These are phyloP conservation scores for Daedaleopsis nitida DNA, from an alignment of 768 basidiomycete genomes.

Conservation along the genomic window DNA sequence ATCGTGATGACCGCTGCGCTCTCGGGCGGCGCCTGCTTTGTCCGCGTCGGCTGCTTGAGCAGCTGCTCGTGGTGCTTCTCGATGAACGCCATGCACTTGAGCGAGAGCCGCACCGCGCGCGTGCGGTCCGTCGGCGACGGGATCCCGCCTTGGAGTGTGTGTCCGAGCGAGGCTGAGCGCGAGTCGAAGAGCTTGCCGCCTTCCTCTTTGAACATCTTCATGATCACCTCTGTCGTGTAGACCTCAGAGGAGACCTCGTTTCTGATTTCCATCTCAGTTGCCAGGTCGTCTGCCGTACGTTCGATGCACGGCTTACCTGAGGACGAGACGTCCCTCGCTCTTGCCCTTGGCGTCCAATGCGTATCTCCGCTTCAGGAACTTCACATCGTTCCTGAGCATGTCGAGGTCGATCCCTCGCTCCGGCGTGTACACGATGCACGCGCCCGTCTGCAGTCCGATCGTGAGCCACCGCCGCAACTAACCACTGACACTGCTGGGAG, in stretches of 20 bases:
- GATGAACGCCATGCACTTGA: conserved; percentile 94
- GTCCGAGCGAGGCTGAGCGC: conserved; percentile 93
- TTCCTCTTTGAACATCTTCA: conserved; percentile 93
- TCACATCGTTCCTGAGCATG: conserved; percentile 78
- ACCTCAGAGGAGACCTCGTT: conserved; percentile 86
- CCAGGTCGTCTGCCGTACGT: not conserved
- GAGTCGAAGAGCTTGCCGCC: conserved; percentile 92
- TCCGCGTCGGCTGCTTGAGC: conserved; percentile 50
- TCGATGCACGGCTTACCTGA: conserved; percentile 59
- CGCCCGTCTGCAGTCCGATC: conserved; percentile 65
- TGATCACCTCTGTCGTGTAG: conserved; percentile 90
- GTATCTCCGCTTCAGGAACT: conserved; percentile 86
- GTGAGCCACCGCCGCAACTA: not conserved
- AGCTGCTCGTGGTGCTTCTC: conserved; percentile 74
- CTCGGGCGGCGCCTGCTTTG: conserved; percentile 58
- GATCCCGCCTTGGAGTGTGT: conserved; percentile 94
- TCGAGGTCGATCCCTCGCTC: conserved; percentile 88
- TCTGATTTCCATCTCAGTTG: conserved; percentile 40
- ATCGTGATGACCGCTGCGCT: conserved; percentile 91
- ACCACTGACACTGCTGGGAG: not conserved
- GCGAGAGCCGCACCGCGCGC: conserved; percentile 84
- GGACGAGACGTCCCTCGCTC: conserved; percentile 91
- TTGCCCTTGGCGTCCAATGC: conserved; percentile 84
- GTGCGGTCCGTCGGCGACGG: conserved; percentile 95
- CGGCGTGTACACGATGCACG: conserved; percentile 91